Evolutionary conservation across 2,329 filamentous ascomycete genomes (phyloP).

Genomic region (Aspergillus ruber): DNA sequence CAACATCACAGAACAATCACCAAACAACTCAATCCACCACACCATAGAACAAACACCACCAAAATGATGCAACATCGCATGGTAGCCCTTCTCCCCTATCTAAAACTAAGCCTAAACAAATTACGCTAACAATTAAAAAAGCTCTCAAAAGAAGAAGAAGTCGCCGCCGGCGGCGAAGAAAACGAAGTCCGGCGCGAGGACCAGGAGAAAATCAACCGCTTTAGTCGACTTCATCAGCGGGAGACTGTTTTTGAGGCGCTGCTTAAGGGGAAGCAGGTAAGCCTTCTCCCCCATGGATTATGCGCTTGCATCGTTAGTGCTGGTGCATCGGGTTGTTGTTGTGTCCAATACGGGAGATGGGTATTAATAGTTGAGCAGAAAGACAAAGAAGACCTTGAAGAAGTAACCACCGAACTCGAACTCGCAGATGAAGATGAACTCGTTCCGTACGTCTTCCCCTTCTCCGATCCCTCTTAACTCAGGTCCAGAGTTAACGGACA

Average conservation of each 20-base stretch:
- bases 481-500: conserved; percentile 3
- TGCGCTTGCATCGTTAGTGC: too few species aligned
- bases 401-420: conserved; percentile 84
- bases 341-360: too few species aligned
- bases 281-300: neutral
- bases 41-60: conserved; percentile 1
- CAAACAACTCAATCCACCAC: neutral
- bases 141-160: conserved; percentile 93
- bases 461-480: conserved; percentile 1
- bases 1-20: conserved; percentile 7
- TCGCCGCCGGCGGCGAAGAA: conserved; percentile 64
- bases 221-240: conserved; percentile 87
- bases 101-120: conserved; percentile 1
- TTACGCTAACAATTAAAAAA: conserved; percentile 31
- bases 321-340: neutral
- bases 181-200: conserved; percentile 93
- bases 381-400: conserved; percentile 96
- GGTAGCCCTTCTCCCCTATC: conserved; percentile 36
- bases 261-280: conserved; percentile 67
- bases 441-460: conserved; percentile 62
- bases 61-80: conserved; percentile 55
- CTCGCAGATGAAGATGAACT: conserved; percentile 91
- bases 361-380: conserved; percentile 54
- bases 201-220: conserved; percentile 97
- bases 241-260: conserved; percentile 74